phyloP scores from a whole-genome alignment of 2,329 filamentous ascomycete genomes.

The Nothopassalora personata region DNA sequence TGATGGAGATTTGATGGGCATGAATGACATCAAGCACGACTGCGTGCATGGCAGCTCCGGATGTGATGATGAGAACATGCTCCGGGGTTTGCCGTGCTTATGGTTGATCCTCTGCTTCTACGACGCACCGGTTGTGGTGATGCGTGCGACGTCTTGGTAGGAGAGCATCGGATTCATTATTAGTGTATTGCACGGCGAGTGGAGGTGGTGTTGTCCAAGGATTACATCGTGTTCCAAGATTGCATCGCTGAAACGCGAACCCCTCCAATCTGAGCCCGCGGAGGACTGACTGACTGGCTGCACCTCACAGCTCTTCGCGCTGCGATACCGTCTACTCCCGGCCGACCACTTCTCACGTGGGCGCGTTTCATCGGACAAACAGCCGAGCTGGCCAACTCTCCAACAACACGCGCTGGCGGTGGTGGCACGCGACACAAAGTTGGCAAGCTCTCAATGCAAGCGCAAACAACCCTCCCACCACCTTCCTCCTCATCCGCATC shows the following conservation, averaged over 20 bases:
- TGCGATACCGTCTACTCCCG: neutral
- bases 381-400: neutral
- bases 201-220: neutral
- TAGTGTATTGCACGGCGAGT: neutral
- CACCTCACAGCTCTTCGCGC: neutral
- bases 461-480: slow-evolving; percentile 7
- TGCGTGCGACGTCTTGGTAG: neutral
- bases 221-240: no score
- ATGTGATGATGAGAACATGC: no score
- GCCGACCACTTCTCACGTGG: neutral
- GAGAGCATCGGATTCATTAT: no score
- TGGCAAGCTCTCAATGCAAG: slow-evolving; percentile 2
- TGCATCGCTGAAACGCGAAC: neutral
- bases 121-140: neutral
- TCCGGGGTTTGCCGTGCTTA: neutral
- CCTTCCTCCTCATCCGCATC: slow-evolving; percentile 2
- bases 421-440: neutral
- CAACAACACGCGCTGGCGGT: neutral
- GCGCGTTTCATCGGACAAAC: neutral
- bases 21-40: neutral
- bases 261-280: neutral
- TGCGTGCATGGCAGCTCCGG: no score
- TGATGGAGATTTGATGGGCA: neutral
- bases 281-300: neutral
- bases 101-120: neutral